Percentiles rank a stretch among this genome's conserved stretches.
Conservation (phyloP, 2,329 filamentous ascomycete genomes). For the Colletotrichum sp. region DNA sequence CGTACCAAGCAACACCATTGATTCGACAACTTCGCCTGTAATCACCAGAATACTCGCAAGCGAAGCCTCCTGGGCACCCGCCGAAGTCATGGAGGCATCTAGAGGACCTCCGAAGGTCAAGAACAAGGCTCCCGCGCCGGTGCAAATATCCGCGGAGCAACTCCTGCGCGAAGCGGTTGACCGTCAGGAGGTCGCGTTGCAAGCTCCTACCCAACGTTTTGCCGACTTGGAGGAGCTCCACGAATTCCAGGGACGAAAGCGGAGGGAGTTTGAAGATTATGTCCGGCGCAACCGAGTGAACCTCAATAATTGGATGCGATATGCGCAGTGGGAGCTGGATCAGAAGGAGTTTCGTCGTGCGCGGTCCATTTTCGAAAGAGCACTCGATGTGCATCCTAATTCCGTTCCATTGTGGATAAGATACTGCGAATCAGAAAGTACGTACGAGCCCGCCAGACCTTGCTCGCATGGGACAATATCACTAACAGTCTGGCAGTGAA, state of each 20-base stretch:
- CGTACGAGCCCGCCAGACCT: conserved; percentile 55
- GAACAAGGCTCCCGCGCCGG: conserved; percentile 93
- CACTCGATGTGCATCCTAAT: conserved; percentile 89
- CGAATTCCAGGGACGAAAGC: conserved; percentile 94
- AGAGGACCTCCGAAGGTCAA: conserved; percentile 96
- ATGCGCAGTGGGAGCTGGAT: conserved; percentile 96
- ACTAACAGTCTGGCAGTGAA: conserved; percentile 12
- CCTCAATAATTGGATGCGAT: conserved; percentile 99
- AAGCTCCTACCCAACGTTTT: conserved; percentile 93
- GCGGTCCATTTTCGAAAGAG: conserved; percentile 91
- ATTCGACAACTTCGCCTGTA: neutral
- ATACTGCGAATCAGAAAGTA: conserved; percentile 95
- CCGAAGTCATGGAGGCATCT: conserved; percentile 78
- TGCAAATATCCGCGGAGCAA: conserved; percentile 96
- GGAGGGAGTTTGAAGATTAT: conserved; percentile 98
- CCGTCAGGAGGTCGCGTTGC: conserved; percentile 85
- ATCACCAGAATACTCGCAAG: neutral
- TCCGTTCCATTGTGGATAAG: conserved; percentile 88
- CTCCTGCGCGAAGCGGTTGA: conserved; percentile 97
- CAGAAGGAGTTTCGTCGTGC: conserved; percentile 96
- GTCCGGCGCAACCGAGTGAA: conserved; percentile 92
- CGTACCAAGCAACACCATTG: neutral
- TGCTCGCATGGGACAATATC: neutral
- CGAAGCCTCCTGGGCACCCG: neutral
- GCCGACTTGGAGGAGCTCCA: conserved; percentile 97